A percentile compares a stretch with the other conserved stretches of the same genome.
Conservation (phyloP, 2,329 filamentous ascomycete genomes). For the Alternaria gaisen region DNA sequence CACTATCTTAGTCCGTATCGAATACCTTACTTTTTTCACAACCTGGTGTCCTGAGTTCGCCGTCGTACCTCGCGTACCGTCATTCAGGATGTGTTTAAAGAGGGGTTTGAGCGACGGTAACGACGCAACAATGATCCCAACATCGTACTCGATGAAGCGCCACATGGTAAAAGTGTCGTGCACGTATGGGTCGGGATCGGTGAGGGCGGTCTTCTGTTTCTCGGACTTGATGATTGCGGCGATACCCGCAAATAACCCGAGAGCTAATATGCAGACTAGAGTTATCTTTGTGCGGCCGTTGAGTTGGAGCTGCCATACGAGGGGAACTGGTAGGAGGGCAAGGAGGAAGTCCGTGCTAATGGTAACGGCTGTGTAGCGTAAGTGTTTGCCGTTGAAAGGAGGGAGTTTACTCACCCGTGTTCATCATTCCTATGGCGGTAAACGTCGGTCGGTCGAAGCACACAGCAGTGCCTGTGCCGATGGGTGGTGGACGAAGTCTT, state of each 20-base stretch:
- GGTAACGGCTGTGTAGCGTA: neutral
- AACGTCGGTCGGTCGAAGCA: conserved; percentile 56
- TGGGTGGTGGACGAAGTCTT: conserved; percentile 41
- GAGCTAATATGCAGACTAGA: neutral
- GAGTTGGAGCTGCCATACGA: neutral
- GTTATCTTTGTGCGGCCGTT: conserved; percentile 1
- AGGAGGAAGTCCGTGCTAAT: conserved; percentile 5
- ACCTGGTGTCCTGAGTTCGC: neutral
- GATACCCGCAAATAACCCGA: neutral
- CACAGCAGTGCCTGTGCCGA: conserved; percentile 45
- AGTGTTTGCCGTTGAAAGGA: neutral
- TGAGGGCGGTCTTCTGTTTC: neutral
- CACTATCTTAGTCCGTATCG: neutral
- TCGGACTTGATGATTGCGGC: conserved; percentile 4
- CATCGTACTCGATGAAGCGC: conserved; percentile 57
- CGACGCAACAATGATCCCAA: conserved; percentile 56
- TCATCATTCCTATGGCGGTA: conserved; percentile 56
- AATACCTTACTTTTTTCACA: neutral
- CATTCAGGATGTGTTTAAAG: conserved; percentile 29
- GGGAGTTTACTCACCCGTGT: conserved; percentile 48
- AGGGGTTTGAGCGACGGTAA: conserved; percentile 53
- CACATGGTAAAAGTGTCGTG: conserved; percentile 56
- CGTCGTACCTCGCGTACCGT: neutral
- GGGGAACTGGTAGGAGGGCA: neutral
- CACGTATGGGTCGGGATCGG: conserved; percentile 28